Evolutionary conservation across 352 stramenopile species (phyloP).

Genomic region (Phytophthora brassicae): DNA sequence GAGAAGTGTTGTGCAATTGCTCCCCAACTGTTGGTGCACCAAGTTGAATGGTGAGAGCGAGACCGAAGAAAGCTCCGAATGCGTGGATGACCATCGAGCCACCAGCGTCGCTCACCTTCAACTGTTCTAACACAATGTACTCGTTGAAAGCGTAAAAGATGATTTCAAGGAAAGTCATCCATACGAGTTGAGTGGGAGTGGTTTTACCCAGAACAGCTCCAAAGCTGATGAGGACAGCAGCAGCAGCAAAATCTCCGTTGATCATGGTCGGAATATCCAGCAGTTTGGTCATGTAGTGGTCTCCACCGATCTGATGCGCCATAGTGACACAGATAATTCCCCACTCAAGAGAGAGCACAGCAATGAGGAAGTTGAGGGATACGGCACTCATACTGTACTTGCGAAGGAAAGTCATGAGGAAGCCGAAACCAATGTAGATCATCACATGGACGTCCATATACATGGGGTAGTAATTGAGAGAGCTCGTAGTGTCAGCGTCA

Average conservation of each 20-base stretch:
- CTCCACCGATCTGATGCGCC: slow-evolving; percentile 50
- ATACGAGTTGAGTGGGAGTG: slow-evolving; percentile 75
- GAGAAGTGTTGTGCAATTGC: slow-evolving; percentile 60
- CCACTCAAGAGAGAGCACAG: slow-evolving; percentile 66
- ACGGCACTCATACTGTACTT: slow-evolving; percentile 81
- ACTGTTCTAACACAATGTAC: slow-evolving; percentile 55
- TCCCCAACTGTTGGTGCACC: slow-evolving; percentile 41
- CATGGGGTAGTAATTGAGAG: slow-evolving; percentile 45
- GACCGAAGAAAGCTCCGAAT: slow-evolving; percentile 82
- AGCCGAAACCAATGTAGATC: slow-evolving; percentile 88
- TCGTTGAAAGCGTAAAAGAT: slow-evolving; percentile 84
- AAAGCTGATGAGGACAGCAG: slow-evolving; percentile 79
- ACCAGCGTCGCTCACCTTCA: slow-evolving; percentile 72
- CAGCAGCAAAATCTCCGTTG: slow-evolving; percentile 81
- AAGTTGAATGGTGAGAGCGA: slow-evolving; percentile 64
- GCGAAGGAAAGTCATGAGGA: slow-evolving; percentile 88
- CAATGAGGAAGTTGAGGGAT: slow-evolving; percentile 79
- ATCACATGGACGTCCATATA: slow-evolving; percentile 85
- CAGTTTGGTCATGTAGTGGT: slow-evolving; percentile 48
- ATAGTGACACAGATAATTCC: slow-evolving; percentile 71
- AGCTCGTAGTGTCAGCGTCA: not conserved
- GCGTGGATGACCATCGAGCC: slow-evolving; percentile 87
- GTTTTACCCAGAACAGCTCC: slow-evolving; percentile 74
- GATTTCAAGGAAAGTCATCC: slow-evolving; percentile 77
- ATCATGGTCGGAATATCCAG: slow-evolving; percentile 69